Base-by-base conservation (phyloP, 257 asterid species). In the Primulina tabacum region DNA sequence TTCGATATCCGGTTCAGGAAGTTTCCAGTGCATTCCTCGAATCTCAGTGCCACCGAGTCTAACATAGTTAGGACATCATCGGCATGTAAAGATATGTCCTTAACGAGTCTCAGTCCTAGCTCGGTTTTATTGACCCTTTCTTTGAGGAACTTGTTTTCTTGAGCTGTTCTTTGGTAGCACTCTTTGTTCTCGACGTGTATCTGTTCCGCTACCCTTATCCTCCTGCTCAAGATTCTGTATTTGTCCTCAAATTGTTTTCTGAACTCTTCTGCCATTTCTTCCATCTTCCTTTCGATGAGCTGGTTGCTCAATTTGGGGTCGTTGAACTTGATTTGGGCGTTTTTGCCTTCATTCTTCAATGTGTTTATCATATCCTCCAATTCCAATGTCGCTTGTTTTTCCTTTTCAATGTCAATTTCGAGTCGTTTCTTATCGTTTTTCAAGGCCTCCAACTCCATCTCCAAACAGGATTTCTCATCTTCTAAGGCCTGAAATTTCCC, bases 131-230 rank as follows among this genome's bases (percentile, higher is more conserved):
- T 60, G 8, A 50, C 38, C 34, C 73, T 70, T 38, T 76, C 79
- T 58, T 73, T 78, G 6, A 83, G 77, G 7, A 61, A 77, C 28
- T 68, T 71, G 67, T 72, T 74, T 35, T 81, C 78, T 28, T 71
- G 70, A 58, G 63, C 79, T 24, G 81, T 72, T 17, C 74, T 76
- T 65, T 32, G 60, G 73, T 69, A 79, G 74, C 77, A 79, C 8
- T 84, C 89, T 52, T 73, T 79, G 75, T 73, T 75, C 74, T 84
- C 89, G 2, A 71, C 57, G 35, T 84, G 89, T 55, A 84, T 26
- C 33, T 84, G 89, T 73, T 84, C 89, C 2, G 89, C 84, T 0
- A 84, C 86, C 1, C 79, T 73, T 56, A 84, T 84, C 40, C 89
- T 76, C 33, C 84, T n/a, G 69, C 86, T 84, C 53, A 84, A 43